These are phyloP conservation scores for Bipolaris zeicola DNA, from an alignment of 2,329 filamentous ascomycete genomes.

Conservation along the genomic window DNA sequence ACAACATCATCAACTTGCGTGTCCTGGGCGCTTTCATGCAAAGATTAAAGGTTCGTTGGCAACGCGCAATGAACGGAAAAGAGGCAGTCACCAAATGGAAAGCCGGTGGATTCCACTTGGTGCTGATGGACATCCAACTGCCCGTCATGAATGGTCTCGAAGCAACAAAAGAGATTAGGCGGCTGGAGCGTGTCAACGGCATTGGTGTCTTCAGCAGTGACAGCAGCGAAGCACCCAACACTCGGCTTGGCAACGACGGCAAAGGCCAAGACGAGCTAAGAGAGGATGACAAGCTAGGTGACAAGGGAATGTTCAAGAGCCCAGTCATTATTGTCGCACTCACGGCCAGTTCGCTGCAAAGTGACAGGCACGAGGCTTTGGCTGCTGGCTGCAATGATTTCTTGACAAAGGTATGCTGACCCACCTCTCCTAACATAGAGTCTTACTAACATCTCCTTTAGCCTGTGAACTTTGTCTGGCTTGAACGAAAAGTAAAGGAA, in stretches of 20 bases:
- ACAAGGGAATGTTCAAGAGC: slow-evolving; percentile 79
- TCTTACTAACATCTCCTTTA: slow-evolving; percentile 49
- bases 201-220: slow-evolving; percentile 81
- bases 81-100: slow-evolving; percentile 95
- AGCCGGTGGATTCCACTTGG: slow-evolving; percentile 88
- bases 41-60: slow-evolving; percentile 91
- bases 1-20: slow-evolving; percentile 96
- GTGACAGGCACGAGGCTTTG: slow-evolving; percentile 90
- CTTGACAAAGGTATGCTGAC: slow-evolving; percentile 78
- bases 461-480: slow-evolving; percentile 97
- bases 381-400: slow-evolving; percentile 98
- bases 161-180: slow-evolving; percentile 90
- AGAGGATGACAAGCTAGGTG: slow-evolving; percentile 72
- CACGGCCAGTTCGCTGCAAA: slow-evolving; percentile 92
- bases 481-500: slow-evolving; percentile 97
- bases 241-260: slow-evolving; percentile 47
- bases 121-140: slow-evolving; percentile 97
- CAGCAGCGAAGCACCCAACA: slow-evolving; percentile 51
- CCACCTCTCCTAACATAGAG: background rate
- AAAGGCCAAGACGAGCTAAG: slow-evolving; percentile 46
- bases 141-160: slow-evolving; percentile 96
- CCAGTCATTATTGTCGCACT: slow-evolving; percentile 97
- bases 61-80: slow-evolving; percentile 93
- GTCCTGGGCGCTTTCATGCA: slow-evolving; percentile 96
- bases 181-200: slow-evolving; percentile 85